Evolutionary conservation across 768 basidiomycete genomes (phyloP), one percentile per base, ranked within the genome.

Genomic region (Russula virescens): DNA sequence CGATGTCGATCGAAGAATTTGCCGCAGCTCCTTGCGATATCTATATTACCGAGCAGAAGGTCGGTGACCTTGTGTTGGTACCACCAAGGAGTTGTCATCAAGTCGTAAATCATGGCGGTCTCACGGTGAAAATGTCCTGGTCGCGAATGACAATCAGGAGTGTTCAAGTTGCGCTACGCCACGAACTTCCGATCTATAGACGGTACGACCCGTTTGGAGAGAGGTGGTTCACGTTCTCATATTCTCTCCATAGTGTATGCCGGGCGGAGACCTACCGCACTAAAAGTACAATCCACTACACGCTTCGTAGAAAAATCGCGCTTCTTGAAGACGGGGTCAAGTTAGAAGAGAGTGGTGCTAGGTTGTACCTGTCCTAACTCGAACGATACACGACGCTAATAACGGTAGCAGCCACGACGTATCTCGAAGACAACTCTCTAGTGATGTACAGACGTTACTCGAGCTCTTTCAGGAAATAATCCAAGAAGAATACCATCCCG

Each of bases 41-140:
- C 3, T 93, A 85, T 68, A 75, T 93, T 53, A 77, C 82, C 0
- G 82, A 92, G 68, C 91, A 94, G 72, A 81, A 79, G 49, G 68
- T 86, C 1, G 91, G 91, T 1, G 91, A 94, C 69, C 70, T 94
- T 40, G 85, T 94, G 9, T 77, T 92, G 21, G 89, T 94, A 21
- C 91, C 91, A 18, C 87, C 88, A 25, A 78, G 87, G 63, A 87
- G 87, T 65, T 89, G 86, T 60, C 91, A 94, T 73, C 91, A 94
- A 71, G 91, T 92, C 4, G 79, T 93, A 26, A 94, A 94, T 67
- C 75, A 76, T 52, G 89, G 91, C 25, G 90, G 91, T 14, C 79
- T 94, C 25, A 90, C 89, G 0, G 77, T 92, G 71, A 94, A 94
- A 73, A 84, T 85, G 5, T 88, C 88, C 1, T 94, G 91, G 91